Evolutionary conservation across 2,329 filamentous ascomycete species (phyloP), one percentile per base, ranked within the genome.

Genomic region (Grosmannia serpens): DNA sequence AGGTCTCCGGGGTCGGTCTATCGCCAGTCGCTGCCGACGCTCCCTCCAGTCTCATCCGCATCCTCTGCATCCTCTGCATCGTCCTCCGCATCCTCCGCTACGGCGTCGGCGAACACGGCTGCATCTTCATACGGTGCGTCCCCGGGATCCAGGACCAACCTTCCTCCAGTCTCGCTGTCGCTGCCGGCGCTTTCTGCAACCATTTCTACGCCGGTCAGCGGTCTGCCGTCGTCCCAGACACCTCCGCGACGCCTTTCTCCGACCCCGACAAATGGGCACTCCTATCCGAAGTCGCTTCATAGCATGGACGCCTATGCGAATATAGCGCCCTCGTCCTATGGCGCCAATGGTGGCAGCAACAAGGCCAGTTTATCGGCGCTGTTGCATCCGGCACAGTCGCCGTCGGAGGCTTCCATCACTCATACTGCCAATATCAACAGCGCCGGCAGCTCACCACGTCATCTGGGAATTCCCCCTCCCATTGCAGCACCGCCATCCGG

Each of bases 321-420:
- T 26, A 61, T 64, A 47, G 31, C 22, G 20, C 61, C 61, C 20
- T 38, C 55, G 3, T 50, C 55, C 5, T 27, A 22, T 4, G 20
- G 27, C 44, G 7, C n/a, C 53, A 33, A 56, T 64, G 20, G 57
- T 63, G 10, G 62, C 35, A 70, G 62, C 35, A 70, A 74, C 66
- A 78, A 72, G 69, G 72, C 77, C 3, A 78, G 74, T 65, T 64
- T 80, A 15, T 76, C 77, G 13, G 73, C 74, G 2, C 67, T 74
- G 20, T 69, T 81, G n/a, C 79, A 83, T 65, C 75, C 80, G 2
- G 75, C 75, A 1, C 73, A 74, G 38, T 73, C 68, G 61, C 77
- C 72, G 64, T 74, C 72, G 11, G 77, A 76, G 60, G 68, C 73
- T 53, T 72, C 63, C 51, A 74, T 67, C 65, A 73, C 64, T 53